Conservation (phyloP, 2,329 filamentous ascomycete species). For the Alternaria panax region DNA sequence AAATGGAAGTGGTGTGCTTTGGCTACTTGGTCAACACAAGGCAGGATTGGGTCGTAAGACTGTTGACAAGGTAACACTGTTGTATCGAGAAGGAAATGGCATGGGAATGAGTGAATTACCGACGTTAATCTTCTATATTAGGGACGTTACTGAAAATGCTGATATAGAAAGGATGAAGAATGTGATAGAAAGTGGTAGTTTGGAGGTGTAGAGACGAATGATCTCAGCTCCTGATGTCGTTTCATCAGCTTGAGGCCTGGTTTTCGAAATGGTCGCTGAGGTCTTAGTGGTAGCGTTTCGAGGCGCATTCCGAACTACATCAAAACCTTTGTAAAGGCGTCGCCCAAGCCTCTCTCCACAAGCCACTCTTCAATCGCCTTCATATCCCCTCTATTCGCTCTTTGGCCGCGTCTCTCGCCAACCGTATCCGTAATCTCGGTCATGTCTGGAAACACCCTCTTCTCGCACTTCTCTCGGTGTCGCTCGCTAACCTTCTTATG, state of each 20-base stretch:
- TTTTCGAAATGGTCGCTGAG: too few relatives aligned
- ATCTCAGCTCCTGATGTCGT: background rate
- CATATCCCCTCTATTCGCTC: conserved; percentile 63
- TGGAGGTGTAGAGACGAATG: background rate
- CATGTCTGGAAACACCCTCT: conserved; percentile 63
- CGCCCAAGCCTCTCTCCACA: conserved; percentile 54
- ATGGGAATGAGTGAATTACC: background rate
- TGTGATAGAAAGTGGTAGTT: background rate
- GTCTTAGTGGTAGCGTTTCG: background rate
- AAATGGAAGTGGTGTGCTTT: conserved; percentile 17
- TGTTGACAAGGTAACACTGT: conserved; percentile 12
- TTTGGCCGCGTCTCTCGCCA: conserved; percentile 58
- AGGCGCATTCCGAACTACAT: conserved; percentile 13
- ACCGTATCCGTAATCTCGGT: conserved; percentile 62
- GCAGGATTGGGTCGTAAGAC: conserved; percentile 14
- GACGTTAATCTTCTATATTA: conserved; percentile 1
- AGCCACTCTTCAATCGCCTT: conserved; percentile 61
- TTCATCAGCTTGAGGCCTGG: background rate
- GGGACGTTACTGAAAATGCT: background rate
- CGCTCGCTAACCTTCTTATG: conserved; percentile 70
- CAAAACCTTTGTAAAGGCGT: conserved; percentile 56
- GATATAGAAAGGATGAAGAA: background rate
- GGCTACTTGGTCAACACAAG: conserved; percentile 12
- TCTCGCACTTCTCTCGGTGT: conserved; percentile 53
- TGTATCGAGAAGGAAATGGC: background rate